These are phyloP conservation scores for Xylaria sp. DNA, from an alignment of 2,329 filamentous ascomycete genomes.

Conservation along the genomic window DNA sequence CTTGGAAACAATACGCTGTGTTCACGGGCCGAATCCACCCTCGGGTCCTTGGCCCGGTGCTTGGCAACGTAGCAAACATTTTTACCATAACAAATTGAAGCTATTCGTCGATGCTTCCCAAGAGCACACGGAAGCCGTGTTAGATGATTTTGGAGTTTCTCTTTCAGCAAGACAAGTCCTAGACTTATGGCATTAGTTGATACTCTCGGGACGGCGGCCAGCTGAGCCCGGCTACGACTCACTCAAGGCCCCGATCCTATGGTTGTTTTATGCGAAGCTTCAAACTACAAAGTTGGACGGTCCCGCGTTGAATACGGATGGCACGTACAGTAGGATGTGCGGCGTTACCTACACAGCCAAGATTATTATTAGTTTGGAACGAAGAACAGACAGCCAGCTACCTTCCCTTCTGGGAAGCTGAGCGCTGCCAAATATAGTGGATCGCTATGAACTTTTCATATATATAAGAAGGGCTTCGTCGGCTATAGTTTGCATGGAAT, in stretches of 20 bases:
- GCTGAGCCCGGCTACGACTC: background rate
- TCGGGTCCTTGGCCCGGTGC: background rate
- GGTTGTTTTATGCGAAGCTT: background rate
- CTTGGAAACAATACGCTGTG: background rate
- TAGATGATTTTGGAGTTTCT: too few species aligned
- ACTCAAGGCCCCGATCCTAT: background rate
- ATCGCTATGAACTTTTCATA: background rate
- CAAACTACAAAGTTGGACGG: background rate
- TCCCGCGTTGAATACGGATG: background rate
- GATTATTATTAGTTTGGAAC: slow-evolving; percentile 28
- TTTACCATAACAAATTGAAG: background rate
- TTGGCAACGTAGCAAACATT: background rate
- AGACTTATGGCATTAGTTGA: background rate
- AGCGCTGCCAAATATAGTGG: slow-evolving; percentile 3
- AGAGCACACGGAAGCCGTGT: background rate
- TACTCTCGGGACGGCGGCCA: background rate
- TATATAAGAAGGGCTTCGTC: slow-evolving; percentile 15
- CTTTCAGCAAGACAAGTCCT: background rate
- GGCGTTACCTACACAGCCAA: background rate
- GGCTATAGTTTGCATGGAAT: background rate
- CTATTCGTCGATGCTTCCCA: background rate
- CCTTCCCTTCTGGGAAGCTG: slow-evolving; percentile 32
- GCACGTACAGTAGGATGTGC: slow-evolving; percentile 16
- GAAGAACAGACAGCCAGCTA: slow-evolving; percentile 5
- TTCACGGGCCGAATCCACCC: slow-evolving; percentile 1